These are phyloP conservation scores for Candida anglica DNA, from an alignment of 805 yeast species.

Conservation along the genomic window DNA sequence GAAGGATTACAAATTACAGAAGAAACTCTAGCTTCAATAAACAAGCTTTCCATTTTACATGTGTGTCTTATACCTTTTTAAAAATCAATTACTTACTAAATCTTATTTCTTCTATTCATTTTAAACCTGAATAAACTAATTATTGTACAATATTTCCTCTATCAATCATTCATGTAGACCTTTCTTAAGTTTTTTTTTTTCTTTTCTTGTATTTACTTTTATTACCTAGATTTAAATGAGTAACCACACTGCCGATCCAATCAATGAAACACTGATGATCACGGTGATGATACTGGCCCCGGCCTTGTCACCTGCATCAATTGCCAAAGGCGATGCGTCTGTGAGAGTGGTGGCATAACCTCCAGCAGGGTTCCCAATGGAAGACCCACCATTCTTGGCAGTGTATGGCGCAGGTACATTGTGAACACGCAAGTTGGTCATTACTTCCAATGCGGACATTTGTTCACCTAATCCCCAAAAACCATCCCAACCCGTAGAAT, in stretches of 20 bases:
- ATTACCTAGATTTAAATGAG: slow-evolving; percentile 9
- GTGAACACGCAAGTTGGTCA: slow-evolving; percentile 42
- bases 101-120: neutral
- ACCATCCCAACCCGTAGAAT: slow-evolving; percentile 55
- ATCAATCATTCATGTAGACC: too few species aligned
- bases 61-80: too few species aligned
- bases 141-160: too few species aligned
- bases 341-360: slow-evolving; percentile 48
- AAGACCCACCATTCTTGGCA: slow-evolving; percentile 62
- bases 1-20: too few species aligned
- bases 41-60: too few species aligned
- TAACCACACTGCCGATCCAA: slow-evolving; percentile 45
- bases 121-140: too few species aligned
- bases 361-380: slow-evolving; percentile 63
- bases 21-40: too few species aligned
- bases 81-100: too few species aligned
- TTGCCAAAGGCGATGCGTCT: slow-evolving; percentile 36
- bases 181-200: too few species aligned
- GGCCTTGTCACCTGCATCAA: slow-evolving; percentile 60
- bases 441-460: slow-evolving; percentile 66
- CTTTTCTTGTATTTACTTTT: neutral
- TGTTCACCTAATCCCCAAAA: slow-evolving; percentile 76
- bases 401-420: slow-evolving; percentile 59
- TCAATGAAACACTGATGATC: slow-evolving; percentile 44
- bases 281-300: slow-evolving; percentile 92